These are phyloP conservation scores for Erythrobasidium hasegawianum DNA, from an alignment of 1,284 basidiomycete genomes.

Conservation along the genomic window DNA sequence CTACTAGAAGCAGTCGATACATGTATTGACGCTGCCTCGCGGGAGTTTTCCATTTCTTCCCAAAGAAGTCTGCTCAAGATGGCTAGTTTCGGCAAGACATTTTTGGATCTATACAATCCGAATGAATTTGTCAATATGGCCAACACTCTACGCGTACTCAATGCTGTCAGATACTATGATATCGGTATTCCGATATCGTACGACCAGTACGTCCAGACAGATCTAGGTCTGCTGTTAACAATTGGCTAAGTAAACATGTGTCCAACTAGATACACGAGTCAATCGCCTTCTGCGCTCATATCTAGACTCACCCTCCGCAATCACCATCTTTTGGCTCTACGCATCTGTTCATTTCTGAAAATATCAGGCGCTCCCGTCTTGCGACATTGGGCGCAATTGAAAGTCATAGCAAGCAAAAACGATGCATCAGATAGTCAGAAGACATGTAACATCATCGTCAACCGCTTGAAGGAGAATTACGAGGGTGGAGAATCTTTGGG, in stretches of 20 bases:
- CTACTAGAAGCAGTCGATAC: slow-evolving; percentile 83
- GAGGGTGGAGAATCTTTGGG: slow-evolving; percentile 44
- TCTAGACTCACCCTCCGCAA: slow-evolving; percentile 79
- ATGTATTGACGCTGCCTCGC: slow-evolving; percentile 87
- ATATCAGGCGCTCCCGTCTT: slow-evolving; percentile 82
- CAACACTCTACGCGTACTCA: slow-evolving; percentile 87
- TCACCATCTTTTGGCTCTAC: slow-evolving; percentile 83
- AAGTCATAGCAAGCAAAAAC: slow-evolving; percentile 55
- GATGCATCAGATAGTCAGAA: slow-evolving; percentile 64
- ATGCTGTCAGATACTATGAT: slow-evolving; percentile 83
- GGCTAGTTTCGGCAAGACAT: slow-evolving; percentile 90
- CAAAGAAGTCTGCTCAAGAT: slow-evolving; percentile 68
- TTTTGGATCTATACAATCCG: slow-evolving; percentile 86
- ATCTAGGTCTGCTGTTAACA: too few relatives aligned
- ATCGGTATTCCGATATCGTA: slow-evolving; percentile 92
- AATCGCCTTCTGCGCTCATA: slow-evolving; percentile 58
- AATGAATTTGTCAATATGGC: slow-evolving; percentile 87
- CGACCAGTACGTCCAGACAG: slow-evolving; percentile 65
- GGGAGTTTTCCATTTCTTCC: slow-evolving; percentile 86
- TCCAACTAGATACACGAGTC: slow-evolving; percentile 37
- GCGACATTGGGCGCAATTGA: slow-evolving; percentile 80
- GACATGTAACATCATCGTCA: slow-evolving; percentile 44
- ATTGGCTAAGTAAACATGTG: too few relatives aligned
- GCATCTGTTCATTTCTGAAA: slow-evolving; percentile 79
- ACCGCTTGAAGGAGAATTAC: slow-evolving; percentile 52